Evolutionary conservation across 2,329 filamentous ascomycete species (phyloP), one percentile per base, ranked within the genome.

Genomic region (Ophiostoma sp.): DNA sequence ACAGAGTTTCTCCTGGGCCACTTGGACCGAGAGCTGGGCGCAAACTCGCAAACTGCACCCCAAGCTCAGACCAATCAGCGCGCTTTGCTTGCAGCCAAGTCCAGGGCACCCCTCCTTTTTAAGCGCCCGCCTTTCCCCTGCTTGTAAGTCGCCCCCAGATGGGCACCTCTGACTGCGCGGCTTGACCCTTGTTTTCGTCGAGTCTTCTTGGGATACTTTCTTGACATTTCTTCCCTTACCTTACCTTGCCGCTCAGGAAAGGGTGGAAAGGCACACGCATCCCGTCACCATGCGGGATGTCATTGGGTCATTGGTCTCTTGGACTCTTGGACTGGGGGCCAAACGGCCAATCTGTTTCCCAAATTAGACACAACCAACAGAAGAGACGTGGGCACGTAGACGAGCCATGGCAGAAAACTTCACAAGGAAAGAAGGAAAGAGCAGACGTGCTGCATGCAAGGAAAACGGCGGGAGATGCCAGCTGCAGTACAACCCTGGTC

Each of bases 51-150:
- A 50, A 50, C 39, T 9, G 39, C 50, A n/a, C 50, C 28, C 42
- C 28, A 45, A 72, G 68, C 59, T 52, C 28, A 17, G 52, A 63
- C 74, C 69, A 75, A 75, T 75, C 64, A 73, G 25, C 52, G n/a
- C n/a, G 36, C 57, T 8, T 8, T n/a, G 28, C 36, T 4, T 25
- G 22, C 57, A 52, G 63, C 69, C 72, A 69, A 72, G 63, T 25
- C 42, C 55, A 55, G 59, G 36, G 63, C 45, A 50, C 73, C 73
- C 71, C 69, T 63, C 61, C 61, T 64, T 64, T 75, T 64, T 75
- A 75, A 71, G 74, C 72, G 72, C 70, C 74, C 36, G 61, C 61
- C 45, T 31, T 55, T 55, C 66, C 72, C 69, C 69, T 72, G 72
- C 45, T 73, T 70, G 72, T 73, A 73, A 73, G 72, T 73, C 57